These are phyloP conservation scores for Magnusiomyces ingens DNA, from an alignment of 1,139 yeast species.

Conservation along the genomic window DNA sequence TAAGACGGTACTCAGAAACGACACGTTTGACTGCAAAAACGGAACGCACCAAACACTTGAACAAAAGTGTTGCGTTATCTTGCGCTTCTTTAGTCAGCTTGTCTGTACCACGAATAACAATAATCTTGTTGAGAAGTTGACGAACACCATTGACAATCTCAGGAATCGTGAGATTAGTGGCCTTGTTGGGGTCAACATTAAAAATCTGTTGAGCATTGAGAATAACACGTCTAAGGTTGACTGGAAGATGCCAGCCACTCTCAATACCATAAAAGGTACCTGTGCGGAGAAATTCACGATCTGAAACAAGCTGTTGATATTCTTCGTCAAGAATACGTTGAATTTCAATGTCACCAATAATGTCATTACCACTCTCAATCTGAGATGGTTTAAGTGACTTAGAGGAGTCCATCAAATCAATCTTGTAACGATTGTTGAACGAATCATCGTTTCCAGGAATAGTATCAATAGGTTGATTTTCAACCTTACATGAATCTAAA, in stretches of 20 bases:
- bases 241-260: slow-evolving; percentile 95
- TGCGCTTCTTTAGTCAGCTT: slow-evolving; percentile 77
- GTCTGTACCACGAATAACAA: slow-evolving; percentile 79
- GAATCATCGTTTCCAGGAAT: slow-evolving; percentile 86
- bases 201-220: slow-evolving; percentile 97
- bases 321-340: slow-evolving; percentile 82
- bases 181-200: slow-evolving; percentile 85
- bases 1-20: slow-evolving; percentile 81
- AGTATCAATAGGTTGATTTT: slow-evolving; percentile 93
- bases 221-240: slow-evolving; percentile 89
- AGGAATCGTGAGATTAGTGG: slow-evolving; percentile 79
- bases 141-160: slow-evolving; percentile 75
- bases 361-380: slow-evolving; percentile 84
- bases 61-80: slow-evolving; percentile 80
- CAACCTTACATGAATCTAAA: slow-evolving; percentile 96
- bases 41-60: slow-evolving; percentile 88
- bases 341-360: slow-evolving; percentile 78
- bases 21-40: slow-evolving; percentile 88
- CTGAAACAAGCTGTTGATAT: slow-evolving; percentile 65
- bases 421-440: slow-evolving; percentile 77
- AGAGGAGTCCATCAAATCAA: slow-evolving; percentile 71
- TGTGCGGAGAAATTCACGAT: slow-evolving; percentile 72
- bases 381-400: slow-evolving; percentile 61
- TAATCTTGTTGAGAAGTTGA: slow-evolving; percentile 56
- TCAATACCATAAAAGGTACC: slow-evolving; percentile 89